These are phyloP conservation scores for Penicillium polonicum DNA, from an alignment of 2,329 filamentous ascomycete species.

Conservation along the genomic window DNA sequence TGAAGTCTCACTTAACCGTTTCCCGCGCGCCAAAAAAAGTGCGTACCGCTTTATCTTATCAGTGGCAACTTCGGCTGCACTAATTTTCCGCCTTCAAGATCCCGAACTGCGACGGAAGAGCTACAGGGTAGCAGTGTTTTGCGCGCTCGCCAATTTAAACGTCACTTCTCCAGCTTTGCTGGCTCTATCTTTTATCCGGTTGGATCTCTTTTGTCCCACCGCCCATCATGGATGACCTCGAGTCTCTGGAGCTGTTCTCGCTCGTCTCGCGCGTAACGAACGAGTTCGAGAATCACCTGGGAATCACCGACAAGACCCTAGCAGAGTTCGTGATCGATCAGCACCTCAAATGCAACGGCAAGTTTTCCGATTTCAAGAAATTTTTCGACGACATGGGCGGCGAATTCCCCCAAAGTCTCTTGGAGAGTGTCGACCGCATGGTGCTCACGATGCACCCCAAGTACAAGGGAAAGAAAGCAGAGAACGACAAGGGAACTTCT, in stretches of 20 bases:
- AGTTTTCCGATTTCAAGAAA: conserved; percentile 70
- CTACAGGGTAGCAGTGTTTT: conserved; percentile 22
- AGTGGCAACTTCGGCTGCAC: conserved; percentile 33
- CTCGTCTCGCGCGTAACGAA: conserved; percentile 93
- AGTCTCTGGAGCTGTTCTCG: conserved; percentile 87
- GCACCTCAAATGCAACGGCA: conserved; percentile 67
- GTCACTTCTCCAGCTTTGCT: not conserved
- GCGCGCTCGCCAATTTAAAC: conserved; percentile 20
- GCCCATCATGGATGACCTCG: conserved; percentile 76
- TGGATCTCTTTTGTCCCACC: conserved; percentile 2
- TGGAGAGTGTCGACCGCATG: conserved; percentile 88
- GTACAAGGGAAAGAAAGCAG: conserved; percentile 61
- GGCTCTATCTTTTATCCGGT: not conserved
- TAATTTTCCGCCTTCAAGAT: conserved; percentile 37
- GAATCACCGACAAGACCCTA: conserved; percentile 88
- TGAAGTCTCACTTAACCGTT: not conserved
- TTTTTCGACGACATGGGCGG: conserved; percentile 74
- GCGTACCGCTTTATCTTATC: conserved; percentile 32
- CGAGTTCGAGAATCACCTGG: conserved; percentile 90
- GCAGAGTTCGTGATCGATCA: conserved; percentile 95
- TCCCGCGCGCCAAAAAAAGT: not conserved
- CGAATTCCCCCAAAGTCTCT: conserved; percentile 79
- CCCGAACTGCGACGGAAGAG: conserved; percentile 4
- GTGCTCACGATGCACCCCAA: conserved; percentile 88
- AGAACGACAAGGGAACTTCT: conserved; percentile 34